Base-by-base conservation (phyloP, 1,284 basidiomycete genomes). In the Moniliophthora roreri region DNA sequence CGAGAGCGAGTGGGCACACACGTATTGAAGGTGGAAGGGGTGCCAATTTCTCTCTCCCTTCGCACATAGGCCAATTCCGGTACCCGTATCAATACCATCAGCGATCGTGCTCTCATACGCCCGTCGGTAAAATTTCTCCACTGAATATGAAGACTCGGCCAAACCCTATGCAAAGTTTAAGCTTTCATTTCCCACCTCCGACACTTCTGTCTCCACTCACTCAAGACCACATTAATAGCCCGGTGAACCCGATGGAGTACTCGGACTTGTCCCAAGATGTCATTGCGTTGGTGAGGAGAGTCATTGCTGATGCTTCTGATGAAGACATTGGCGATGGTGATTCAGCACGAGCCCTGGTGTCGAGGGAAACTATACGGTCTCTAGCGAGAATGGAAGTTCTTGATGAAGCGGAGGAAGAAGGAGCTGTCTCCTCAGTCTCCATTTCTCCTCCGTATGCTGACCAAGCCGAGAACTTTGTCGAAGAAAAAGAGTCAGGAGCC, bases 351-450 rank as follows among this genome's bases (percentile, higher is more conserved):
- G 4, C 8, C 16, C 48, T 53, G 13, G 40, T 50, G 20, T 50
- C 52, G 18, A 51, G 48, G 37, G 44, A 53, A 26, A 53, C 48
- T 4, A 41, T 28, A n/a, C 41, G 39, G n/a, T 56, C 55, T 10
- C 50, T 52, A 35, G 48, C 36, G 8, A 48, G 40, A 26, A 56
- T 56, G 55, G 51, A 50, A 10, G 45, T 56, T 28, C 47, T 53
- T 18, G 37, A 47, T 26, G 55, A 56, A 26, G 55, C 46, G 38
- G 48, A 50, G 16, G 55, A 51, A 44, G 55, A 44, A 0, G 28
- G 46, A 34, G 48, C 50, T 42, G 3, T 10, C 41, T 7, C 18
- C n/a, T n/a, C n/a, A n/a, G n/a, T n/a, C n/a, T 32, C 28, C 7
- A 6, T 32, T 32, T 32, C 28, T 32, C 7, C 11, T 32, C 28